These are phyloP conservation scores for Microdochium nivale DNA, from an alignment of 2,329 filamentous ascomycete genomes.

Conservation along the genomic window DNA sequence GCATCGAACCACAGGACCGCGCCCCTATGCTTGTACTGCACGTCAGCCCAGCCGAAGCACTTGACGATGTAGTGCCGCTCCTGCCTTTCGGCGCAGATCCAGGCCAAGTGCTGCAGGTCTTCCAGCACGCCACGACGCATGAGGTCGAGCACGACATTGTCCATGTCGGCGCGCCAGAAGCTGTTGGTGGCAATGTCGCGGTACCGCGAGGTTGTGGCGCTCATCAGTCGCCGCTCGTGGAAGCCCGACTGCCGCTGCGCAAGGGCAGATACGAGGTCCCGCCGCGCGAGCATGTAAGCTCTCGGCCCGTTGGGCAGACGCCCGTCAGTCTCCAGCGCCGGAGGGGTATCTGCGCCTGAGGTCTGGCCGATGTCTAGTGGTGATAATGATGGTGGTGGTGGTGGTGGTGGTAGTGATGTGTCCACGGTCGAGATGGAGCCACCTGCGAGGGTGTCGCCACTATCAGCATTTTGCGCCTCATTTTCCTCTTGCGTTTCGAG, in stretches of 20 bases:
- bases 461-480: no score
- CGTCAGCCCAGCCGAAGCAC: slow-evolving; percentile 34
- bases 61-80: slow-evolving; percentile 31
- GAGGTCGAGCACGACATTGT: slow-evolving; percentile 37
- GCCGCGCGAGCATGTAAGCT: slow-evolving; percentile 21
- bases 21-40: slow-evolving; percentile 28
- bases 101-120: slow-evolving; percentile 31
- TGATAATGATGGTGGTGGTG: no score
- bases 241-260: slow-evolving; percentile 3
- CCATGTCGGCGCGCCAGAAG: slow-evolving; percentile 48
- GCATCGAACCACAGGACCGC: slow-evolving; percentile 34
- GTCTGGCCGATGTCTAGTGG: background rate
- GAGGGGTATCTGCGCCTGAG: background rate
- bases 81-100: slow-evolving; percentile 14
- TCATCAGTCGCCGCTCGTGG: slow-evolving; percentile 5
- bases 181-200: slow-evolving; percentile 7
- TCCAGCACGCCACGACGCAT: slow-evolving; percentile 39
- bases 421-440: no score
- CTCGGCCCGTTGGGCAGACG: slow-evolving; percentile 11
- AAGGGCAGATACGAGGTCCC: slow-evolving; percentile 21
- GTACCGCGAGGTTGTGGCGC: slow-evolving; percentile 7
- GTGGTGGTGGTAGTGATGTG: no score
- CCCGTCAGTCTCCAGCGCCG: slow-evolving; percentile 2
- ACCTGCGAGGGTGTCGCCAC: no score
- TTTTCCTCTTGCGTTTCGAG: no score